These are phyloP conservation scores for Apiospora koreana DNA, from an alignment of 2,329 filamentous ascomycete species.

Conservation along the genomic window DNA sequence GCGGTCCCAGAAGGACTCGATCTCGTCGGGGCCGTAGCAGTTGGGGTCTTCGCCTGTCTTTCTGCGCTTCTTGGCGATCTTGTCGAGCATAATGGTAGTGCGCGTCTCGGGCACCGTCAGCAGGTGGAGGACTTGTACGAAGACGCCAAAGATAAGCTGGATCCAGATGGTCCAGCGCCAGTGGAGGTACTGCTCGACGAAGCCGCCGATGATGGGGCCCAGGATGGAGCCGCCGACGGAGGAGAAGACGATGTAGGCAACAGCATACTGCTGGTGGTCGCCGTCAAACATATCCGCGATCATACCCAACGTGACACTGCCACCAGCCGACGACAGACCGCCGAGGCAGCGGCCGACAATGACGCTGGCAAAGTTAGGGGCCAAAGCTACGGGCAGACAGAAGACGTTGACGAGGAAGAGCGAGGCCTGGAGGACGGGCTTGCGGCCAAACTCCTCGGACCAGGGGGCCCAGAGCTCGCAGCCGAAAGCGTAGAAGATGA, in stretches of 20 bases:
- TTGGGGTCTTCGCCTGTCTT: constrained; percentile 59
- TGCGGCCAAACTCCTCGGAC: constrained; percentile 80
- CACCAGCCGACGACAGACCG: constrained; percentile 70
- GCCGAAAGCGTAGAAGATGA: constrained; percentile 80
- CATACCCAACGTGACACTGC: constrained; percentile 74
- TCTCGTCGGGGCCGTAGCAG: constrained; percentile 73
- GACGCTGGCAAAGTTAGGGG: constrained; percentile 71
- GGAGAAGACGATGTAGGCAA: constrained; percentile 76
- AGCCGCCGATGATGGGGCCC: constrained; percentile 78
- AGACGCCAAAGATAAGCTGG: constrained; percentile 75
- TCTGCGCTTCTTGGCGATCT: constrained; percentile 74
- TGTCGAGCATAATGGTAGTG: constrained; percentile 75
- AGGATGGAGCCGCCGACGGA: constrained; percentile 77
- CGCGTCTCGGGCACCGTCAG: constrained; percentile 77
- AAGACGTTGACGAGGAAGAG: constrained; percentile 77
- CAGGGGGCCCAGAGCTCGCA: constrained; percentile 89
- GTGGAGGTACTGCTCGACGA: constrained; percentile 64
- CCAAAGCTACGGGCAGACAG: constrained; percentile 71
- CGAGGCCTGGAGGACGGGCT: constrained; percentile 72
- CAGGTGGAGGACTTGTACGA: constrained; percentile 68
- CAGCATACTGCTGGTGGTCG: constrained; percentile 72
- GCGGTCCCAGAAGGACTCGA: constrained; percentile 45
- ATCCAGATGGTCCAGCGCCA: constrained; percentile 81
- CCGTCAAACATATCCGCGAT: constrained; percentile 74
- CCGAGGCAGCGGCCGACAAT: constrained; percentile 71